These are phyloP conservation scores for Myxozyma kluyveri DNA, from an alignment of 805 yeast species.

Conservation along the genomic window DNA sequence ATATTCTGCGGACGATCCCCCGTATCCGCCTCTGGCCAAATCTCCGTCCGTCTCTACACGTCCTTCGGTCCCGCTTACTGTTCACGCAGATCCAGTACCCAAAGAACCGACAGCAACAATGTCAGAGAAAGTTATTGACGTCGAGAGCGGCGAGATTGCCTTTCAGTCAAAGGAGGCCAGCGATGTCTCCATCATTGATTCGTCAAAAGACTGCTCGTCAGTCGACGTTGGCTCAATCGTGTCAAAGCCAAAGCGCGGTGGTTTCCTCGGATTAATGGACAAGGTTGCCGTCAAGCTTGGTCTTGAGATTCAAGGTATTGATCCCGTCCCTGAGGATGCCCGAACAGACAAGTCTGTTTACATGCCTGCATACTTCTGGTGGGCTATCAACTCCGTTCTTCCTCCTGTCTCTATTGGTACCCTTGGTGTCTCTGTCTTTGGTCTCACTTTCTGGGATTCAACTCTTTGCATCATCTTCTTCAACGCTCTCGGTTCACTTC, in stretches of 20 bases:
- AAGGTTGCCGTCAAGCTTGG: slow-evolving; percentile 11
- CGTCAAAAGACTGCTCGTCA: too few species aligned
- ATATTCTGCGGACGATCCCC: too few species aligned
- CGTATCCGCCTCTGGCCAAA: too few species aligned
- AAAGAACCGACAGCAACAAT: background rate
- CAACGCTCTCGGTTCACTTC: slow-evolving; percentile 64
- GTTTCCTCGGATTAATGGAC: too few species aligned
- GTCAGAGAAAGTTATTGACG: background rate
- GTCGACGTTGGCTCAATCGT: too few species aligned
- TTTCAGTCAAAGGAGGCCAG: slow-evolving; percentile 2
- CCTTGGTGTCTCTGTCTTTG: slow-evolving; percentile 61
- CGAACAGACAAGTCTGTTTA: slow-evolving; percentile 60
- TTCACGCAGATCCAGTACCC: too few species aligned
- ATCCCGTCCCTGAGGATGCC: slow-evolving; percentile 74
- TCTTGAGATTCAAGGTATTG: slow-evolving; percentile 70
- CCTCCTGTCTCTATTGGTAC: slow-evolving; percentile 80
- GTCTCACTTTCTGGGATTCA: slow-evolving; percentile 70
- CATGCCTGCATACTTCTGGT: slow-evolving; percentile 65
- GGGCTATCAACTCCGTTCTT: slow-evolving; percentile 82
- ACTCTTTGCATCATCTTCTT: slow-evolving; percentile 68
- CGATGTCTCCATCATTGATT: slow-evolving; percentile 1
- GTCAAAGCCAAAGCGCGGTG: too few species aligned
- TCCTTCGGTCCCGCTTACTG: too few species aligned
- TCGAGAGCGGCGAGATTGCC: slow-evolving; percentile 5
- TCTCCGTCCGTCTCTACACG: too few species aligned